Percentiles rank a stretch among this genome's conserved stretches.
Evolutionary conservation across 2,329 filamentous ascomycete genomes (phyloP).

Genomic region (Alternaria metachromatica): DNA sequence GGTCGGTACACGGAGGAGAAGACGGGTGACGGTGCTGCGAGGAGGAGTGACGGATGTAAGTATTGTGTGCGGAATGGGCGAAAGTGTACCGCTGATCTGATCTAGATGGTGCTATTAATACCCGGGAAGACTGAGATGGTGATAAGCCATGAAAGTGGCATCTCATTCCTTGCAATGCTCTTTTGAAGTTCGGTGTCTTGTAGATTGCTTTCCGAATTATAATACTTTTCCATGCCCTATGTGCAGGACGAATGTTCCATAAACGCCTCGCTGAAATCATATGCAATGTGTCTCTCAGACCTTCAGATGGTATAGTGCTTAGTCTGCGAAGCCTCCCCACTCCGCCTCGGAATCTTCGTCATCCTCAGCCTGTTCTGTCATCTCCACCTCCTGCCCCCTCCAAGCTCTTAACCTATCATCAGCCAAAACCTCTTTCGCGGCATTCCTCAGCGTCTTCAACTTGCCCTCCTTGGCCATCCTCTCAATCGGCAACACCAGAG

Average conservation of each 20-base stretch:
- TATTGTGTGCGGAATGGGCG: neutral
- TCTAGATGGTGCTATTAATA: slow-evolving; percentile 10
- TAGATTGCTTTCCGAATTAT: neutral
- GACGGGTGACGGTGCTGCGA: neutral
- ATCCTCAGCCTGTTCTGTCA: slow-evolving; percentile 49
- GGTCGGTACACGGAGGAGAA: slow-evolving; percentile 26
- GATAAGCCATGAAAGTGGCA: neutral
- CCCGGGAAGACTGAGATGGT: slow-evolving; percentile 1
- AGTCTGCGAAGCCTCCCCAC: slow-evolving; percentile 75
- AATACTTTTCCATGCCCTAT: slow-evolving; percentile 5
- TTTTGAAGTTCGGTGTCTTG: neutral
- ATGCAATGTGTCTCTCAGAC: slow-evolving; percentile 10
- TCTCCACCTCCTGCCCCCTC: slow-evolving; percentile 48
- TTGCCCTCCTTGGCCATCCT: slow-evolving; percentile 63
- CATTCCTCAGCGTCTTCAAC: slow-evolving; percentile 74
- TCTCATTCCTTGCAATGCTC: neutral
- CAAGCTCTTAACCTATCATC: slow-evolving; percentile 78
- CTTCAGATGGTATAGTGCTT: slow-evolving; percentile 27
- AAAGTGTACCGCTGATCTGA: neutral
- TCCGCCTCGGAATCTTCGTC: slow-evolving; percentile 60
- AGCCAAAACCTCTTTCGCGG: slow-evolving; percentile 71
- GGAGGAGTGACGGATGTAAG: slow-evolving; percentile 7
- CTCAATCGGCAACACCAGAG: slow-evolving; percentile 63
- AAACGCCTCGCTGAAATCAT: slow-evolving; percentile 24
- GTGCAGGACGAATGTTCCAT: neutral